phyloP scores from a whole-genome alignment of 164 flowering plant genomes.

The Dillenia turbinata region DNA sequence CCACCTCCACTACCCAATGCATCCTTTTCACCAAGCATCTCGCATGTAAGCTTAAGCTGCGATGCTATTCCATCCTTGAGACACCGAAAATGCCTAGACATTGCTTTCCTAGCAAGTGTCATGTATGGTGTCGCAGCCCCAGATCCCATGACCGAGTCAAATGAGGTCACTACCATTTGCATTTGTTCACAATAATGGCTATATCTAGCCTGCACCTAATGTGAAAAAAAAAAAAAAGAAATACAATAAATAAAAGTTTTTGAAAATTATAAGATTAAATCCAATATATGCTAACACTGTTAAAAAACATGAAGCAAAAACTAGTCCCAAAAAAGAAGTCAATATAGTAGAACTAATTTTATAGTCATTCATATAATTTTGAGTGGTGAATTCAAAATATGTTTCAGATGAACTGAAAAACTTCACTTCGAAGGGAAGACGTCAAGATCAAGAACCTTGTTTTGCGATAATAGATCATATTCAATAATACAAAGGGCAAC shows the following conservation, averaged over 20 bases:
- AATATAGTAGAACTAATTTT: too few relatives aligned
- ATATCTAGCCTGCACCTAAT: conserved; percentile 86
- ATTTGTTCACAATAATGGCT: conserved; percentile 93
- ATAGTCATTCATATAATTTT: too few relatives aligned
- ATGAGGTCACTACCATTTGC: conserved; percentile 95
- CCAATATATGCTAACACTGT: too few relatives aligned
- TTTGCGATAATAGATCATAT: too few relatives aligned
- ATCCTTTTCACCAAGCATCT: conserved; percentile 86
- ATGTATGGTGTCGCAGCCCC: conserved; percentile 94
- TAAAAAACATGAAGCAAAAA: too few relatives aligned
- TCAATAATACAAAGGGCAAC: too few relatives aligned
- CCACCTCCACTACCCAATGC: conserved; percentile 24
- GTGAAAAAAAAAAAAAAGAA: not conserved
- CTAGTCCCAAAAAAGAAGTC: too few relatives aligned
- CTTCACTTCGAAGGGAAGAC: too few relatives aligned
- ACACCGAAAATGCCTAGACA: conserved; percentile 95
- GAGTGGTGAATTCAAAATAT: too few relatives aligned
- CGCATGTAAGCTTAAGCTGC: conserved; percentile 76
- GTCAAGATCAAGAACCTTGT: too few relatives aligned
- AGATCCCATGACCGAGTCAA: conserved; percentile 87
- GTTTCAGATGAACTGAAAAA: too few relatives aligned
- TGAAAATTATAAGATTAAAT: not conserved
- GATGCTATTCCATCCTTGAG: conserved; percentile 77
- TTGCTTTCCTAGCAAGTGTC: conserved; percentile 86
- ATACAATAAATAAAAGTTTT: not conserved